Conservation (phyloP, 371 early-diverging fungal genomes). For the Parasitella parasitica region DNA sequence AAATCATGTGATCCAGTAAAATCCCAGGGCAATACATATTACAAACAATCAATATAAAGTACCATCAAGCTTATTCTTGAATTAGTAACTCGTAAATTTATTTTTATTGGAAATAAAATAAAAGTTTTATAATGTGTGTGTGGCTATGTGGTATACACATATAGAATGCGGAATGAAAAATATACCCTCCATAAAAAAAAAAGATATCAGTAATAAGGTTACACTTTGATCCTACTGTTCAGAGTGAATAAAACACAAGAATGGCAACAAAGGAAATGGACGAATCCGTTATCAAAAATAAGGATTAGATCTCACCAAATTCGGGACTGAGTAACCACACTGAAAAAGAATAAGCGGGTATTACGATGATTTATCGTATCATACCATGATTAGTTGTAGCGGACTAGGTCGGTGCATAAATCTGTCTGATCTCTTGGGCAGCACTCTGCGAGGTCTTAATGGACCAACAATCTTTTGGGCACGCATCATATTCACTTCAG, state of each 20-base stretch:
- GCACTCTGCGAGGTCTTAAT: constrained; percentile 50
- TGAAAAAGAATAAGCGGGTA: neutral
- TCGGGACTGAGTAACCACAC: neutral
- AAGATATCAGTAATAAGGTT: neutral
- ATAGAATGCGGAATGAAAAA: neutral
- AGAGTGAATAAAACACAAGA: neutral
- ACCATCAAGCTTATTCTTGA: too few species aligned
- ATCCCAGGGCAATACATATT: too few species aligned
- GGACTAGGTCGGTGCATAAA: constrained; percentile 30
- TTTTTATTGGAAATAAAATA: too few species aligned
- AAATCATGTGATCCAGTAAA: too few species aligned
- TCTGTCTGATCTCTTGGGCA: constrained; percentile 42
- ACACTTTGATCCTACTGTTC: neutral
- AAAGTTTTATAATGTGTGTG: too few species aligned
- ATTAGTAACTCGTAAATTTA: too few species aligned
- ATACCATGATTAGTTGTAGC: constrained; percentile 13
- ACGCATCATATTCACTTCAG: constrained; percentile 63
- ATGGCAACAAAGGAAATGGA: neutral
- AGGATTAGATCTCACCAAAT: constrained; percentile 2
- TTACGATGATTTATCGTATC: neutral
- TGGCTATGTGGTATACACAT: too few species aligned
- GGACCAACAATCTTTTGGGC: constrained; percentile 60
- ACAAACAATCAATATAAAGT: too few species aligned
- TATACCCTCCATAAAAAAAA: neutral
- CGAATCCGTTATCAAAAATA: neutral